Conservation (phyloP, 176 grass and related monocot genomes). For the Phoenix roebelenii region DNA sequence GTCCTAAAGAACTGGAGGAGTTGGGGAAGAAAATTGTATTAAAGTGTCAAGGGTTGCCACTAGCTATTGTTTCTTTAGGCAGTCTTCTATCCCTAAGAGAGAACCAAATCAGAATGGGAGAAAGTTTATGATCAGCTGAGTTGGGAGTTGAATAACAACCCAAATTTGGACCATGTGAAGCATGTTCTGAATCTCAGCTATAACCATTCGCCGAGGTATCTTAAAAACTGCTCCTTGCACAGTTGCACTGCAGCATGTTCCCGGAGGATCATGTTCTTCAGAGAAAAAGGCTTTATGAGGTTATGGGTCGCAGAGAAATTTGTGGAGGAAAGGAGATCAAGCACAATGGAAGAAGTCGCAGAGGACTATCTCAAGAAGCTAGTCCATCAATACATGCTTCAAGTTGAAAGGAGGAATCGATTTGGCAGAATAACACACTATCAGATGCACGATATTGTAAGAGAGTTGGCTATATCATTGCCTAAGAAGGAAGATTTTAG, state of each 20-base stretch:
- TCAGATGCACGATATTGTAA: slow-evolving; percentile 43
- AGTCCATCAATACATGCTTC: slow-evolving; percentile 33
- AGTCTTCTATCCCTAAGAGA: slow-evolving; percentile 15
- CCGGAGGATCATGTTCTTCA: slow-evolving; percentile 30
- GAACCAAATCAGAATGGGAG: slow-evolving; percentile 17
- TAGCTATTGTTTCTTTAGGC: slow-evolving; percentile 40
- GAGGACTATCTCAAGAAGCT: slow-evolving; percentile 32
- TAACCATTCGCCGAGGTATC: slow-evolving; percentile 25
- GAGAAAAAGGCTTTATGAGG: slow-evolving; percentile 28
- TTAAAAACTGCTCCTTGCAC: slow-evolving; percentile 54
- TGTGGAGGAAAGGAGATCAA: slow-evolving; percentile 21
- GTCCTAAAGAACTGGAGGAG: slow-evolving; percentile 6
- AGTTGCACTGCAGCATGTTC: slow-evolving; percentile 40
- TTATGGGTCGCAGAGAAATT: slow-evolving; percentile 53
- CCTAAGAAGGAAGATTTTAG: slow-evolving; percentile 17
- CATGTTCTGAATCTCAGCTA: slow-evolving; percentile 47
- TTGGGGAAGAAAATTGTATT: slow-evolving; percentile 21
- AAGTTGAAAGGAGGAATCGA: slow-evolving; percentile 5
- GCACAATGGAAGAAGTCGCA: slow-evolving; percentile 45
- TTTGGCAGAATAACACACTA: slow-evolving; percentile 7
- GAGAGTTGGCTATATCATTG: slow-evolving; percentile 31
- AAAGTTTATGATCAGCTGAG: slow-evolving; percentile 23
- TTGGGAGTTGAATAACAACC: slow-evolving; percentile 34
- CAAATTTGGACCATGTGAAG: slow-evolving; percentile 13
- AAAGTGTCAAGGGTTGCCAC: slow-evolving; percentile 38